Percentiles rank a stretch among this genome's conserved stretches.
These are phyloP conservation scores for Mycena epipterygia DNA, from an alignment of 768 basidiomycete genomes.

Conservation along the genomic window DNA sequence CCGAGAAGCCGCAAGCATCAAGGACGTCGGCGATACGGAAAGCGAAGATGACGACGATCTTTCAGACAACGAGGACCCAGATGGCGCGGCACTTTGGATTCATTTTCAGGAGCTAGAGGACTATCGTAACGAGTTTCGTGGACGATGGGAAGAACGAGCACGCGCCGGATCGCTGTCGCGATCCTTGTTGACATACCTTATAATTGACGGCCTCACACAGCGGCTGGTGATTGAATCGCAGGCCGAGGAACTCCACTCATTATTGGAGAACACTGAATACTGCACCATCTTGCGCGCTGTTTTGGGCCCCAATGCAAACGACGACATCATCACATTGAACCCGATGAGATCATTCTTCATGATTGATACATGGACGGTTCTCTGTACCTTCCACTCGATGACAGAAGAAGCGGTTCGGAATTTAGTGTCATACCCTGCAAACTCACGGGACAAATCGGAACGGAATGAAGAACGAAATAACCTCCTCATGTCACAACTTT, in stretches of 20 bases:
- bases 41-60: too few relatives aligned
- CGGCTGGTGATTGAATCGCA: not conserved
- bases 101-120: not conserved
- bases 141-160: not conserved
- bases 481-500: not conserved
- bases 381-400: not conserved
- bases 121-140: conserved; percentile 1
- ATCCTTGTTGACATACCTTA: not conserved
- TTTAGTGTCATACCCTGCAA: not conserved
- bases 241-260: not conserved
- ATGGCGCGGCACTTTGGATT: not conserved
- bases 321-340: not conserved
- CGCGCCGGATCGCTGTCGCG: not conserved
- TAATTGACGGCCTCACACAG: not conserved
- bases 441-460: not conserved
- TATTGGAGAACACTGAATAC: not conserved
- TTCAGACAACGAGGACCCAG: not conserved
- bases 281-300: not conserved
- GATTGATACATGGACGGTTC: not conserved
- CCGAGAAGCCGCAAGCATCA: too few relatives aligned
- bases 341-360: not conserved
- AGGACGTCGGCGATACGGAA: too few relatives aligned
- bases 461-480: not conserved
- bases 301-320: not conserved
- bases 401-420: not conserved